A percentile compares a stretch with the other conserved stretches of the same genome.
Conservation (phyloP, 2,329 filamentous ascomycete genomes). For the Penicillium sp. region DNA sequence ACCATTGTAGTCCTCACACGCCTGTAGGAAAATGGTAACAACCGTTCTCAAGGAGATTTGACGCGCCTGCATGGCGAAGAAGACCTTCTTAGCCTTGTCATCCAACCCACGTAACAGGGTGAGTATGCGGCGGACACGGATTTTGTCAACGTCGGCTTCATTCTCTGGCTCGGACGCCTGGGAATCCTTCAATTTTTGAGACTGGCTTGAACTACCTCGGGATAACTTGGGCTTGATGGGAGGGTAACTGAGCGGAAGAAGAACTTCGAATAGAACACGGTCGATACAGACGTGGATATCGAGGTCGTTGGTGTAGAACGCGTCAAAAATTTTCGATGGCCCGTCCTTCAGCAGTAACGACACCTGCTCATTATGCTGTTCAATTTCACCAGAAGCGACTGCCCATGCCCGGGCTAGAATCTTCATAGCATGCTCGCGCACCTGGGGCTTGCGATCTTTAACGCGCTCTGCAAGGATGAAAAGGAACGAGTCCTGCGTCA, state of each 20-base stretch:
- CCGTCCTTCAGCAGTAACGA: slow-evolving; percentile 77
- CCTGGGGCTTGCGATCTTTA: slow-evolving; percentile 79
- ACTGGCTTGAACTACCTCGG: slow-evolving; percentile 53
- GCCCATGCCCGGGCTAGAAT: slow-evolving; percentile 88
- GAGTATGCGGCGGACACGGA: slow-evolving; percentile 83
- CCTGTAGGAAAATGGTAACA: slow-evolving; percentile 75
- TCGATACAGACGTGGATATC: slow-evolving; percentile 87
- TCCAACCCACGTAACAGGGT: slow-evolving; percentile 81
- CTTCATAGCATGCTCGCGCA: slow-evolving; percentile 86
- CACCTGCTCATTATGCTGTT: slow-evolving; percentile 78
- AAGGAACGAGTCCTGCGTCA: slow-evolving; percentile 77
- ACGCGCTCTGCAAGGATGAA: slow-evolving; percentile 83
- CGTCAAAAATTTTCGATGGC: slow-evolving; percentile 82
- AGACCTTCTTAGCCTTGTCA: slow-evolving; percentile 77
- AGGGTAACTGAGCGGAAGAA: slow-evolving; percentile 89
- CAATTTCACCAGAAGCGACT: slow-evolving; percentile 86
- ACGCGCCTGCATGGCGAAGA: slow-evolving; percentile 82
- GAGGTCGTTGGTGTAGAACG: slow-evolving; percentile 85
- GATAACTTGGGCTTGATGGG: slow-evolving; percentile 63
- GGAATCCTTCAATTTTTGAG: slow-evolving; percentile 59
- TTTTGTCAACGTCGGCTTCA: slow-evolving; percentile 58
- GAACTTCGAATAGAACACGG: slow-evolving; percentile 80
- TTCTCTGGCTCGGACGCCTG: slow-evolving; percentile 43
- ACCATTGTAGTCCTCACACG: slow-evolving; percentile 90
- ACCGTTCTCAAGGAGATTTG: slow-evolving; percentile 76